Base-by-base conservation (phyloP, 2,329 filamentous ascomycete species). In the Dactylella cylindrospora region DNA sequence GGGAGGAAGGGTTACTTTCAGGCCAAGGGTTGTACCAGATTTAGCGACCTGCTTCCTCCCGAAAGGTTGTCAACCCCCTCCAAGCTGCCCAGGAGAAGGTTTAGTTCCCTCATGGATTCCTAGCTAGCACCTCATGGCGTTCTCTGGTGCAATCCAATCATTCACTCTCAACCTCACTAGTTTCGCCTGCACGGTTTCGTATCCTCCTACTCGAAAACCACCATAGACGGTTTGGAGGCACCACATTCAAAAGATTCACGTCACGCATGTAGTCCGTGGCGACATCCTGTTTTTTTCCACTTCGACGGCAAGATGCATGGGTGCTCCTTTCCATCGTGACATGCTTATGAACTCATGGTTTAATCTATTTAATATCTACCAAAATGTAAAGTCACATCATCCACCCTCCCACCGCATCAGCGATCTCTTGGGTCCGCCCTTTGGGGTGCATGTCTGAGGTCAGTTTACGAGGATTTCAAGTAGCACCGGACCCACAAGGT, bases 111-210 rank as follows among this genome's bases (percentile, higher is more conserved):
- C 20, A 38, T 23, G 12, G 22, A 44, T 57, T 57, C 52, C 44
- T n/a, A n/a, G n/a, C n/a, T n/a, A n/a, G n/a, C n/a, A n/a, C n/a
- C n/a, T n/a, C n/a, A n/a, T n/a, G n/a, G n/a, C n/a, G n/a, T n/a
- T n/a, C 49, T 49, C 49, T 47, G 33, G 47, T 43, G 49, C 55
- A 61, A 49, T 50, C 57, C 57, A 62, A 62, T 62, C 57, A 62
- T 22, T 35, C 26, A 31, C 43, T 49, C 29, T 36, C 49, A 43
- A 19, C 38, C 49, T 43, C 49, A 45, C 38, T 36, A 43, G 45
- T 8, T 22, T 36, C 49, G 25, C 33, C 35, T 62, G 57, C 57
- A 62, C 35, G 41, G 35, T 49, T 47, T 45, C 23, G 36, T 40
- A 47, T 29, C 25, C 41, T 47, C 28, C 26, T 41, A n/a, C n/a